Evolutionary conservation across 768 basidiomycete species (phyloP).

Genomic region (Amanita rubescens): DNA sequence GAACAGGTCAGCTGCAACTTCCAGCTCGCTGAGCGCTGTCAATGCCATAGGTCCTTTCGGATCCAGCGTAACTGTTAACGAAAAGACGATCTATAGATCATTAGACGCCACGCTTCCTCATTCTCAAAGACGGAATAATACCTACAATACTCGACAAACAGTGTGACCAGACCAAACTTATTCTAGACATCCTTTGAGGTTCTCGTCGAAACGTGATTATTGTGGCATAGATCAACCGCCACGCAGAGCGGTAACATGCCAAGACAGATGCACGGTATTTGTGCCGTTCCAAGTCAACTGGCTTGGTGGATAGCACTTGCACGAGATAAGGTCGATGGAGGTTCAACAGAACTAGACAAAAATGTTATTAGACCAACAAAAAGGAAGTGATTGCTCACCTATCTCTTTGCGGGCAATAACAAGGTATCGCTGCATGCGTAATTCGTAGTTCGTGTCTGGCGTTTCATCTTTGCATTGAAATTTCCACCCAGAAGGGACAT

Average conservation of each 20-base stretch:
- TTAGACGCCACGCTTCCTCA: neutral
- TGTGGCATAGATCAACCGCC: constrained; percentile 51
- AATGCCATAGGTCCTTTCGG: constrained; percentile 41
- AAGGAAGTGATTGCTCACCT: constrained; percentile 25
- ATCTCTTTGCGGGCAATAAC: constrained; percentile 42
- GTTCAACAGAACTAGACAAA: constrained; percentile 43
- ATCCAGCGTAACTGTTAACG: constrained; percentile 43
- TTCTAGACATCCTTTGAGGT: constrained; percentile 35
- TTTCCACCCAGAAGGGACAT: constrained; percentile 40
- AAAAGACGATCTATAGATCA: constrained; percentile 45
- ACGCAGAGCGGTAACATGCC: constrained; percentile 66
- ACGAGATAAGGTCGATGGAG: constrained; percentile 65
- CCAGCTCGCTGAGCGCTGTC: constrained; percentile 41
- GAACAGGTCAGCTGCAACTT: constrained; percentile 36
- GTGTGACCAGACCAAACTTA: constrained; percentile 58
- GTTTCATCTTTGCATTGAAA: constrained; percentile 21
- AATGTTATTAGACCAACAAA: too few species aligned
- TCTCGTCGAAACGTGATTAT: constrained; percentile 32
- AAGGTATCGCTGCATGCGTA: constrained; percentile 36
- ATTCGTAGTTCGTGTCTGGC: constrained; percentile 12
- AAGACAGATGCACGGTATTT: constrained; percentile 63
- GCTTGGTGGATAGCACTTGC: constrained; percentile 54
- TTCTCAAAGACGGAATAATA: neutral
- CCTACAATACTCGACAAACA: constrained; percentile 58
- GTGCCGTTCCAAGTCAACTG: constrained; percentile 50